Base-by-base conservation (phyloP, 163 green algal species). In the Scenedesmus sp. region DNA sequence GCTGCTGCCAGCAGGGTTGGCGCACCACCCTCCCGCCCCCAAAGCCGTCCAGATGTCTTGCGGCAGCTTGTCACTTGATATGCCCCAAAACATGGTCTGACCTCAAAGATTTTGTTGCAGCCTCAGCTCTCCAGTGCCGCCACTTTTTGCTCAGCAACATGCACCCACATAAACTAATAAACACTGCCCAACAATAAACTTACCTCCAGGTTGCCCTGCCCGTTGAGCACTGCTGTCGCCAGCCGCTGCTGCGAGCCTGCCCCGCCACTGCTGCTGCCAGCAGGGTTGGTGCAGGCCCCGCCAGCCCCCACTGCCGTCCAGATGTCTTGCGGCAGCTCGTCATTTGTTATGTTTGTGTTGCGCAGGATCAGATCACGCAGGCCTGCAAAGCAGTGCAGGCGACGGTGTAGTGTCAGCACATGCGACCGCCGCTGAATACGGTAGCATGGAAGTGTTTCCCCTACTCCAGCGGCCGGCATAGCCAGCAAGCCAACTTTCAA, bases 351-450 rank as follows among this genome's bases (percentile, higher is more conserved):
- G 26, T 90, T 81, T 62, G 92, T 94, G 67, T 92, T 94, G 57
- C 92, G 87, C 0, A 93, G 46, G 62, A 94, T 92, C n/a, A 94
- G 70, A 62, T 94, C 92, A 59, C 92, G 88, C 3, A 94, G 76
- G 46, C n/a, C 87, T 91, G 70, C 52, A 77, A 5, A 10, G 66
- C 0, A 34, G 15, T 76, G 66, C 66, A 76, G n/a, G 7, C 15
- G 7, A 46, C 0, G 34, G 0, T 46, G 16, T 0, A 76, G 66
- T 64, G 59, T 15, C 59, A 46, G 34, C 34, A 46, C 34, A 46
- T 46, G 34, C 34, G 0, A 46, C 34, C 34, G 34, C 34, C n/a
- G n/a, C n/a, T n/a, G n/a, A n/a, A n/a, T n/a, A n/a, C n/a, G n/a
- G n/a, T n/a, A n/a, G 59, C 59, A 5, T 64, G 59, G 59, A 8